Evolutionary conservation across 1,284 basidiomycete genomes (phyloP), one percentile per base, ranked within the genome.

Genomic region (Sutorius eximius): DNA sequence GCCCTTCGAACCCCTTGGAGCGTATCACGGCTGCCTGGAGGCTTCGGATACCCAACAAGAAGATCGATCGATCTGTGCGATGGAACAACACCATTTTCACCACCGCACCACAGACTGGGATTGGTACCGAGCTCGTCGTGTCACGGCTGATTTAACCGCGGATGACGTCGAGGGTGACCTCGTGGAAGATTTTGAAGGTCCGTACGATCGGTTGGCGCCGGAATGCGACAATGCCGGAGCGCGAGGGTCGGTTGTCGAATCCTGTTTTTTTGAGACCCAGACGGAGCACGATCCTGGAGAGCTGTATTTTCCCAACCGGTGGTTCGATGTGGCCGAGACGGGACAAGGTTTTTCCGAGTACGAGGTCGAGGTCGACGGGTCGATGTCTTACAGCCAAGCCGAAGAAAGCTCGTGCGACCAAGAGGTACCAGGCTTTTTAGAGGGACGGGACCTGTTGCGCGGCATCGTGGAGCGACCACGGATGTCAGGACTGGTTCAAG

Each of bases 381-480:
- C 53, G 30, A 45, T 45, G 7, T 54, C 30, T 20, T 29, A 20
- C 22, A 34, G 34, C 5, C 24, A 27, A 27, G 24, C 3, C 22
- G 59, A 47, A 16, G 44, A 49, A 15, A 27, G 29, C 32, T 16
- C 30, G 22, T 9, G 22, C 20, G 56, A 41, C 16, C 48, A 20
- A 15, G 58, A 46, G 1, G 37, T 37, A 40, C 30, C 48, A 7
- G 55, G 45, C 61, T 78, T 79, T 65, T 59, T 69, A 30, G 75
- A 82, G 63, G 82, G 82, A 22, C 76, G 79, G 1, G 71, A 74
- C 3, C 58, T 81, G 52, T 60, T 80, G 40, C 58, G 71, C 42
- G 74, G 75, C 12, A 55, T 64, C 3, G 34, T 53, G 3, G 51
- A 40, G 12, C 22, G 52, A 47, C 30, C 30, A 16, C 15, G 22